phyloP scores from a whole-genome alignment of 2,329 filamentous ascomycete species.

The Cladosporium sphaerospermum region DNA sequence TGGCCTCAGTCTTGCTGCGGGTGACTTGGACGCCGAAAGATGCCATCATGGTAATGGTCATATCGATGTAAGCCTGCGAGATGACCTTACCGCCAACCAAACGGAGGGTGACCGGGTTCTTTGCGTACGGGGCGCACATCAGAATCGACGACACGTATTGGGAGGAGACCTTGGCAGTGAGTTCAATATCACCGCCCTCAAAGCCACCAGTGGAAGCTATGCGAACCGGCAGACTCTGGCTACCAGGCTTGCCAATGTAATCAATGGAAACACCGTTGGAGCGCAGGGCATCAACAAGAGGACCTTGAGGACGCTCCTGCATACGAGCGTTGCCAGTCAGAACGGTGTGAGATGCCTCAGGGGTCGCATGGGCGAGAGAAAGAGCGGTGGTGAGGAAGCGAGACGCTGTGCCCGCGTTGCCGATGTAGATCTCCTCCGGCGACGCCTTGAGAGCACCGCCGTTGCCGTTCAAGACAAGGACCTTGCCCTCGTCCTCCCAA shows the following conservation, averaged over 20 bases:
- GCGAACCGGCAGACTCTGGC: constrained; percentile 75
- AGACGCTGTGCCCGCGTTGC: constrained; percentile 93
- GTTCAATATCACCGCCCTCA: constrained; percentile 77
- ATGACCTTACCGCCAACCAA: constrained; percentile 96
- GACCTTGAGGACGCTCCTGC: constrained; percentile 91
- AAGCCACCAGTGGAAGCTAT: constrained; percentile 79
- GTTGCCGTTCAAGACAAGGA: constrained; percentile 81
- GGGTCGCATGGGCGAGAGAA: constrained; percentile 66
- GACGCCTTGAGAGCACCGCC: constrained; percentile 79
- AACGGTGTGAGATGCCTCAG: constrained; percentile 60
- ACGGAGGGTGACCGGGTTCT: constrained; percentile 81
- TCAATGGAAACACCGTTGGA: constrained; percentile 81
- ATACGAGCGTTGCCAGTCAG: constrained; percentile 92
- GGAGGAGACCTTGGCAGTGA: constrained; percentile 94
- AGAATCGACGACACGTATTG: constrained; percentile 96
- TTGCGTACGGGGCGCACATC: constrained; percentile 95
- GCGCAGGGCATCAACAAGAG: constrained; percentile 82
- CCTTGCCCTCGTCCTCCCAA: constrained; percentile 92
- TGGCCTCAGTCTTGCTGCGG: constrained; percentile 68
- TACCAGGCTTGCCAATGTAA: constrained; percentile 77
- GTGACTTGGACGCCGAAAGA: constrained; percentile 79
- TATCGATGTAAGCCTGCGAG: constrained; percentile 94
- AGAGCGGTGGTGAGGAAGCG: constrained; percentile 91
- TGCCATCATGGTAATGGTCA: constrained; percentile 98
- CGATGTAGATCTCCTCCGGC: constrained; percentile 74